Evolutionary conservation across 768 basidiomycete genomes (phyloP).

Genomic region (Termitomyces sp.): DNA sequence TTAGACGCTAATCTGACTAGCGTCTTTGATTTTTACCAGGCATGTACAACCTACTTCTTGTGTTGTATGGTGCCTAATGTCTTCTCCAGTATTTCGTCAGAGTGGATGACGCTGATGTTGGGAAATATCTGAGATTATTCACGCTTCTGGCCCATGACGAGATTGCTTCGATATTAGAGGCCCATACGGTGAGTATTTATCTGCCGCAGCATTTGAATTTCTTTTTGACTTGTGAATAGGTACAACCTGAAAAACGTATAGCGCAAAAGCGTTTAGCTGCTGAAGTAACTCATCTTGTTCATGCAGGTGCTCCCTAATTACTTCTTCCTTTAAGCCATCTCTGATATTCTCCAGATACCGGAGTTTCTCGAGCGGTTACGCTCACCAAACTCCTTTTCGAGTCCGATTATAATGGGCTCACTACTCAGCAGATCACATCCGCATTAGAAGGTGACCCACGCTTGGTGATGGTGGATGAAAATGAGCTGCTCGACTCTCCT

Average conservation of each 20-base stretch:
- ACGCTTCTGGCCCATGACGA: conserved; percentile 62
- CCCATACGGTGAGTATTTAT: conserved; percentile 45
- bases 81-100: conserved; percentile 78
- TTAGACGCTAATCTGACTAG: conserved; percentile 74
- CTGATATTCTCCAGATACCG: conserved; percentile 25
- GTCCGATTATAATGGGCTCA: conserved; percentile 38
- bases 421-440: conserved; percentile 46
- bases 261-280: conserved; percentile 45
- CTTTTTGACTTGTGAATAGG: conserved; percentile 16
- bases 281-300: conserved; percentile 51
- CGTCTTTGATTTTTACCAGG: conserved; percentile 94
- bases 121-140: conserved; percentile 74
- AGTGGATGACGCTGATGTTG: conserved; percentile 74
- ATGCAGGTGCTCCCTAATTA: conserved; percentile 24
- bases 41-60: conserved; percentile 19
- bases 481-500: conserved; percentile 46
- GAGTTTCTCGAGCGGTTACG: conserved; percentile 32
- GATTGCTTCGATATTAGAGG: conserved; percentile 49
- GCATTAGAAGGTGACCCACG: conserved; percentile 66
- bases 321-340: background rate
- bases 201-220: background rate
- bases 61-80: background rate
- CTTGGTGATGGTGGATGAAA: conserved; percentile 43
- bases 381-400: conserved; percentile 41
- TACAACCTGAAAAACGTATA: conserved; percentile 35